Conservation (phyloP, 208 protist species). For the Porcisia deanei region DNA sequence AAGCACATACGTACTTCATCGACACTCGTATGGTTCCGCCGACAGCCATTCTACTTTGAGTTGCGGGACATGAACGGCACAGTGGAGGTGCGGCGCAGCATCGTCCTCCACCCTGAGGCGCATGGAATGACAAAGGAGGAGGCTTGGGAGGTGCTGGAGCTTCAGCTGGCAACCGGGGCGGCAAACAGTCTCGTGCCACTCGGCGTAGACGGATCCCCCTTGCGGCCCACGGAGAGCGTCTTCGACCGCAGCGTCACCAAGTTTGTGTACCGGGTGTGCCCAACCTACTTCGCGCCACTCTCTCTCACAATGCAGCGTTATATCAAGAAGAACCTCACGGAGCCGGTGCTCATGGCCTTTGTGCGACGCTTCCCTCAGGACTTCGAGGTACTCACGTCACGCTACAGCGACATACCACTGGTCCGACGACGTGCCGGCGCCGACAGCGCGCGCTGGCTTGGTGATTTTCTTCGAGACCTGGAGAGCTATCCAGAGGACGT, state of each 20-base stretch:
- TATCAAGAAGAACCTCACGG: constrained; percentile 76
- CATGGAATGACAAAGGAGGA: constrained; percentile 70
- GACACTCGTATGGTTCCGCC: constrained; percentile 72
- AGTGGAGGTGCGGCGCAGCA: constrained; percentile 73
- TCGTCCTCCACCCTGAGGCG: constrained; percentile 77
- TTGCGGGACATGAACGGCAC: constrained; percentile 69
- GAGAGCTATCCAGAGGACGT: constrained; percentile 74
- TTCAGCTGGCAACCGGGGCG: constrained; percentile 55
- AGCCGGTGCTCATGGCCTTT: constrained; percentile 37
- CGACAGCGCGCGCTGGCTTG: constrained; percentile 69
- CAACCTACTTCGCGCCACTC: constrained; percentile 72
- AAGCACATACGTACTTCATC: constrained; percentile 66
- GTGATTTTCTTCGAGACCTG: constrained; percentile 65
- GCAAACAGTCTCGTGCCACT: constrained; percentile 70
- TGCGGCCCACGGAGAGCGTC: constrained; percentile 21
- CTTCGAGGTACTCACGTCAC: constrained; percentile 62
- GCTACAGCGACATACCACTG: constrained; percentile 54
- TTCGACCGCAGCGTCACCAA: constrained; percentile 43
- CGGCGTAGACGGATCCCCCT: constrained; percentile 33
- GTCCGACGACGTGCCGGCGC: constrained; percentile 65
- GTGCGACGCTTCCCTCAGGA: constrained; percentile 39
- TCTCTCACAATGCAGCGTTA: constrained; percentile 78
- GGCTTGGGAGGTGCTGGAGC: constrained; percentile 56
- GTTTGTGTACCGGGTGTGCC: constrained; percentile 75
- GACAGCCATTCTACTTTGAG: constrained; percentile 89